Percentiles rank a stretch among this genome's conserved stretches.
Evolutionary conservation across 129 eudicot genomes (phyloP).

Genomic region (Flaveria robusta): DNA sequence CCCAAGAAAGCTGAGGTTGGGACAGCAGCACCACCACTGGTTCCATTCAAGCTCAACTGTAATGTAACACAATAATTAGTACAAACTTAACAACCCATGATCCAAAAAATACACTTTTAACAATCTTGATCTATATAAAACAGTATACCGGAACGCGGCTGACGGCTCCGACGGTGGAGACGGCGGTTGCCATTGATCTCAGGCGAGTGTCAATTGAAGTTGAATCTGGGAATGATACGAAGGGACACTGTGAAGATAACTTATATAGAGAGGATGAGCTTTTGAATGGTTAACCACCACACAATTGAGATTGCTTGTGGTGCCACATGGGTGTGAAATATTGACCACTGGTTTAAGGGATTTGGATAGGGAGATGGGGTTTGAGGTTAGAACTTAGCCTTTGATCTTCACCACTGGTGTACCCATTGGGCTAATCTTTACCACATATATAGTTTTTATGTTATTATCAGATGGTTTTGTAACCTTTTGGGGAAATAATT

Average conservation of each 20-base stretch:
- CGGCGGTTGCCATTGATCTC: constrained; percentile 67
- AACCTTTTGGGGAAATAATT: constrained; percentile 24
- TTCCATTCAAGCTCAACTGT: constrained; percentile 72
- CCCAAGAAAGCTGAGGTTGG: constrained; percentile 81
- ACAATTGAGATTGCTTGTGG: constrained; percentile 62
- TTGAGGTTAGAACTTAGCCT: constrained; percentile 24
- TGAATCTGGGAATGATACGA: constrained; percentile 21
- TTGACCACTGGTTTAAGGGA: constrained; percentile 22
- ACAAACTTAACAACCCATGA: too few relatives aligned
- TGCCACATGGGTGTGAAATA: constrained; percentile 56
- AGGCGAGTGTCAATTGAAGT: constrained; percentile 11
- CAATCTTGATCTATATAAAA: too few relatives aligned
- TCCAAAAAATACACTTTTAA: too few relatives aligned
- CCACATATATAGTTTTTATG: constrained; percentile 29
- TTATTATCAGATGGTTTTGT: constrained; percentile 22
- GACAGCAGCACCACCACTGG: constrained; percentile 46
- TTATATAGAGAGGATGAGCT: constrained; percentile 41
- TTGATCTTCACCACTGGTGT: constrained; percentile 34
- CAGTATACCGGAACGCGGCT: constrained; percentile 71
- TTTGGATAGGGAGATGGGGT: constrained; percentile 25
- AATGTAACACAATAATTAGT: neutral
- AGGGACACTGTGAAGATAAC: neutral
- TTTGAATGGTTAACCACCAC: constrained; percentile 53
- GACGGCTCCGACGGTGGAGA: constrained; percentile 82
- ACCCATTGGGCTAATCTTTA: constrained; percentile 22